Percentiles rank a stretch among this genome's conserved stretches.
Evolutionary conservation across 1,139 yeast genomes (phyloP).

Genomic region (Sugiyamaella sp.): DNA sequence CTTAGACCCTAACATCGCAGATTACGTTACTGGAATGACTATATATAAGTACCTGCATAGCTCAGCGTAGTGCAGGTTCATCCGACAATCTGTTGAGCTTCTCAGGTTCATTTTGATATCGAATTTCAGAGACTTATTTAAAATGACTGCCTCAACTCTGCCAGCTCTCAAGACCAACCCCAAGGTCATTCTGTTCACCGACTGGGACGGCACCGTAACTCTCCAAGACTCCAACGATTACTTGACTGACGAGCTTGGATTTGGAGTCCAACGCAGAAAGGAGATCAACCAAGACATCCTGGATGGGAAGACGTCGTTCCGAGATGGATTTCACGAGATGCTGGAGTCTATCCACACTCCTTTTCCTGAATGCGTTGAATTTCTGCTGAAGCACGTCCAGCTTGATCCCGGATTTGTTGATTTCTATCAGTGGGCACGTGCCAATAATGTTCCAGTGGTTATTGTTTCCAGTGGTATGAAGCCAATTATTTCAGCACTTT

Average conservation of each 20-base stretch:
- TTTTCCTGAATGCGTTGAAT: constrained; percentile 79
- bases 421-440: constrained; percentile 78
- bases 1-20: constrained; percentile 8
- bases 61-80: too few species aligned
- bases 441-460: constrained; percentile 71
- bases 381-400: constrained; percentile 52
- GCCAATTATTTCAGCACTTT: constrained; percentile 80
- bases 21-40: not conserved
- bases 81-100: too few species aligned
- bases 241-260: constrained; percentile 85
- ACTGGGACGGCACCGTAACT: constrained; percentile 98
- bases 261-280: constrained; percentile 70
- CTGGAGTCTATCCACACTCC: constrained; percentile 75
- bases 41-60: not conserved
- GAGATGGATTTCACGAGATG: constrained; percentile 83
- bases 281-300: constrained; percentile 73
- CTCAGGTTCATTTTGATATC: too few species aligned
- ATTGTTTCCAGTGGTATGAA: constrained; percentile 88
- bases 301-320: constrained; percentile 65
- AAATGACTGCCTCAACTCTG: constrained; percentile 20
- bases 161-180: constrained; percentile 44
- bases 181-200: constrained; percentile 87
- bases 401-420: constrained; percentile 89
- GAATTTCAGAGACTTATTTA: not conserved
- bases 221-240: constrained; percentile 89